Evolutionary conservation across 2,329 filamentous ascomycete genomes (phyloP), one percentile per base, ranked within the genome.

Genomic region (Fusarium sp.): DNA sequence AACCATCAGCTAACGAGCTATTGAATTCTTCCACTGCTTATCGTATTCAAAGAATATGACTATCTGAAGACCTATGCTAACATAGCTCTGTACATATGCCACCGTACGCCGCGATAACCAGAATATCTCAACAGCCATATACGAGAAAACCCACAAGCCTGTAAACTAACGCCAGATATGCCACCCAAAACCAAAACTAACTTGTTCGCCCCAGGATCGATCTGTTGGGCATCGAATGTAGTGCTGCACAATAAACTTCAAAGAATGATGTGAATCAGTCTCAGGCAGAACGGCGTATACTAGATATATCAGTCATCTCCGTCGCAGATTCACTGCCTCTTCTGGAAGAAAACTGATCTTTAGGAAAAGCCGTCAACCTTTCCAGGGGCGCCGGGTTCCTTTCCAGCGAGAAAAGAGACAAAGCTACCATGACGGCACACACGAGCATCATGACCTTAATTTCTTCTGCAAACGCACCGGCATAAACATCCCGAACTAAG

Each of bases 381-480:
- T 78, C 77, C 57, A 85, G 79, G 11, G 82, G 78, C 6, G 78
- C 75, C 2, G 86, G 87, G 9, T 80, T 77, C 41, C 79, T 80
- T 74, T 88, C 85, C 61, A 86, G 81, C 2, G 85, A 84, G 59
- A 86, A 83, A 6, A 85, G 67, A 32, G 86, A 86, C 15, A 83
- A 79, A 32, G 85, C 63, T 12, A 87, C 78, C 77, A 87, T 87
- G 50, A 80, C 79, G 9, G 81, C 83, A 38, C 84, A 83, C 22
- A 86, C 75, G 32, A 84, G 81, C 51, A 85, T 82, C 83, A 88
- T 85, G 52, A 88, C 78, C 61, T 82, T 84, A 42, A 86, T 83
- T 67, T 88, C 83, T 34, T 83, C 81, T 3, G 81, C 81, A 74
- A 88, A 88, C 4, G 86, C 85, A 4, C 73, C 78, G 0, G 85